Evolutionary conservation across 148 eudicot species (phyloP).

Genomic region (Hydrangea macrophylla): DNA sequence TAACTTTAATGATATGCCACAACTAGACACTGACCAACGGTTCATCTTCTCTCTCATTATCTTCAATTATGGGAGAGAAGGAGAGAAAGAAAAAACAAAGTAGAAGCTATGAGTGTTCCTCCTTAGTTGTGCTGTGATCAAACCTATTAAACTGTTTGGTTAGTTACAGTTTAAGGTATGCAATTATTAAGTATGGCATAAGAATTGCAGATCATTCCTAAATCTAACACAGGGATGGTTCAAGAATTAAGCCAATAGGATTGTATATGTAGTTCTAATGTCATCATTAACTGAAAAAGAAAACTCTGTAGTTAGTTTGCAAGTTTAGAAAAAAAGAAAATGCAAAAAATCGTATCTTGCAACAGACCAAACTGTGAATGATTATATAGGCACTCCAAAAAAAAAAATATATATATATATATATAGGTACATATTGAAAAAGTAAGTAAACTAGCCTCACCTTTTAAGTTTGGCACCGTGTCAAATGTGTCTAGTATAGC

Average conservation of each 20-base stretch:
- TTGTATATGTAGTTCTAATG: background rate
- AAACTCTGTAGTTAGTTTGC: background rate
- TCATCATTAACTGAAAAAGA: background rate
- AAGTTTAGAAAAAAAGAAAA: background rate
- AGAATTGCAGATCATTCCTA: background rate
- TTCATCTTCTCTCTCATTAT: no score
- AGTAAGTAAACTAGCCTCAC: conserved; percentile 44
- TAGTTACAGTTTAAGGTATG: background rate
- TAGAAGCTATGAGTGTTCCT: no score
- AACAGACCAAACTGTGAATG: background rate
- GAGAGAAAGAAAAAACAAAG: no score
- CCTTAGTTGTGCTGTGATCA: no score
- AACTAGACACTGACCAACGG: no score
- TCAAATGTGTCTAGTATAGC: conserved; percentile 69
- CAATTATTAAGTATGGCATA: background rate
- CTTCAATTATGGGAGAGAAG: no score
- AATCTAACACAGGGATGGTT: background rate
- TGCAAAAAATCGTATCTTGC: background rate
- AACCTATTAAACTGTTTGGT: no score
- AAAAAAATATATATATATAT: no score
- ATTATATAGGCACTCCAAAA: background rate
- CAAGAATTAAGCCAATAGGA: background rate
- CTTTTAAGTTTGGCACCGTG: conserved; percentile 82
- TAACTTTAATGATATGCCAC: no score
- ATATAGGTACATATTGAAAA: no score